Evolutionary conservation across 352 stramenopile genomes (phyloP).

Genomic region (Chrysophaeum taylorii): DNA sequence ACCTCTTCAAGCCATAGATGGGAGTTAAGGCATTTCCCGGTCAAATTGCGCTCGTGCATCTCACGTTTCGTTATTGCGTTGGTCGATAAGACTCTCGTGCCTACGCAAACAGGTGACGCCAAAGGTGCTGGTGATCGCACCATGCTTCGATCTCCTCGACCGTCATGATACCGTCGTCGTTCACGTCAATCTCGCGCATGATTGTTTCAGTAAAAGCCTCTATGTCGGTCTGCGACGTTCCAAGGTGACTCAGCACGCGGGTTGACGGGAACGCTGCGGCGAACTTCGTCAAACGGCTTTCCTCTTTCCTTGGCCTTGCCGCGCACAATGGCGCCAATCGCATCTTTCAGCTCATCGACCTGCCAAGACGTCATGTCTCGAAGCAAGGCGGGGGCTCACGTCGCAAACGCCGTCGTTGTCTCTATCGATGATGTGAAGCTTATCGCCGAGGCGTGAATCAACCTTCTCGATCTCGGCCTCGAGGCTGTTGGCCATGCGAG

Average conservation of each 20-base stretch:
- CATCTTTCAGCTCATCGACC: slow-evolving; percentile 87
- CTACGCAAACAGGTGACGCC: too few relatives aligned
- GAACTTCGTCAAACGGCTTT: slow-evolving; percentile 69
- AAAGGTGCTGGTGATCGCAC: slow-evolving; percentile 56
- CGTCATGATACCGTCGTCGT: slow-evolving; percentile 64
- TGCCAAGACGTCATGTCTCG: too few relatives aligned
- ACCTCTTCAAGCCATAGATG: too few relatives aligned
- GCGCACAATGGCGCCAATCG: slow-evolving; percentile 84
- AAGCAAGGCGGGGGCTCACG: too few relatives aligned
- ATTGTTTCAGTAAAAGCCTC: slow-evolving; percentile 15
- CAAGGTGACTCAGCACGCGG: slow-evolving; percentile 9
- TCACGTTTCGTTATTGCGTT: too few relatives aligned
- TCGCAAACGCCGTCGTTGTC: slow-evolving; percentile 89
- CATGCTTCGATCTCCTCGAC: slow-evolving; percentile 79
- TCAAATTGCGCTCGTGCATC: too few relatives aligned
- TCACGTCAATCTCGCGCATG: slow-evolving; percentile 35
- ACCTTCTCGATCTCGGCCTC: slow-evolving; percentile 84
- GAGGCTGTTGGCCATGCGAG: slow-evolving; percentile 83
- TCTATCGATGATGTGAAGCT: slow-evolving; percentile 91
- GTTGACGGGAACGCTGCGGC: background rate
- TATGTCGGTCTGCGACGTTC: slow-evolving; percentile 20
- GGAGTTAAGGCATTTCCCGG: too few relatives aligned
- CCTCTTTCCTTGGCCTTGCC: slow-evolving; percentile 85
- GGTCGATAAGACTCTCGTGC: too few relatives aligned
- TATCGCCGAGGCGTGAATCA: slow-evolving; percentile 88